These are phyloP conservation scores for Diutina rugosa DNA, from an alignment of 1,139 yeast genomes.

Conservation along the genomic window DNA sequence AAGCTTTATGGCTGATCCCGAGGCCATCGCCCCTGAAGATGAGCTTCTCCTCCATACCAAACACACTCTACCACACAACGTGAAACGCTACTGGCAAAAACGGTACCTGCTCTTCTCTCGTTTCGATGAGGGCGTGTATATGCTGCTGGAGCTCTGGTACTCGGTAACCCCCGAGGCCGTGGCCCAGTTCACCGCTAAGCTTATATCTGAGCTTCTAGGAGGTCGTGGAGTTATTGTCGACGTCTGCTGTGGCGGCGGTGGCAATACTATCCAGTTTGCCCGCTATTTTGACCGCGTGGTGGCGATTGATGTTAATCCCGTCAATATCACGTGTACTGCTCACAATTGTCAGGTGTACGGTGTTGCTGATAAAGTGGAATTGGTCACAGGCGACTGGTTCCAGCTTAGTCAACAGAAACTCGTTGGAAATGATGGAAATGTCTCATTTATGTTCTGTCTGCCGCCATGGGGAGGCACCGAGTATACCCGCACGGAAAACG, in stretches of 20 bases:
- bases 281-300: constrained; percentile 40
- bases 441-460: constrained; percentile 54
- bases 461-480: constrained; percentile 98
- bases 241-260: constrained; percentile 93
- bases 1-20: not conserved
- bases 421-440: not conserved
- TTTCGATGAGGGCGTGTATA: constrained; percentile 57
- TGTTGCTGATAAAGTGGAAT: constrained; percentile 36
- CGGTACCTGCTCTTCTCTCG: constrained; percentile 45
- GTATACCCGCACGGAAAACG: constrained; percentile 24
- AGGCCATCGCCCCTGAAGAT: not conserved
- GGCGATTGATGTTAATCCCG: constrained; percentile 54
- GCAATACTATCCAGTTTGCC: constrained; percentile 81
- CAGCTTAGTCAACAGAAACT: constrained; percentile 13
- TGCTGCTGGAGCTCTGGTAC: constrained; percentile 76
- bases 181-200: constrained; percentile 52
- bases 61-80: constrained; percentile 25
- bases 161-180: constrained; percentile 82
- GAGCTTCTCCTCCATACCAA: constrained; percentile 8
- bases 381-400: constrained; percentile 45
- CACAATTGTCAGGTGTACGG: constrained; percentile 68
- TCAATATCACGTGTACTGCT: constrained; percentile 51
- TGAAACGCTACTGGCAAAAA: constrained; percentile 46
- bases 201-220: constrained; percentile 21
- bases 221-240: constrained; percentile 37